These are phyloP conservation scores for Nemania sp. DNA, from an alignment of 2,329 filamentous ascomycete species.

Conservation along the genomic window DNA sequence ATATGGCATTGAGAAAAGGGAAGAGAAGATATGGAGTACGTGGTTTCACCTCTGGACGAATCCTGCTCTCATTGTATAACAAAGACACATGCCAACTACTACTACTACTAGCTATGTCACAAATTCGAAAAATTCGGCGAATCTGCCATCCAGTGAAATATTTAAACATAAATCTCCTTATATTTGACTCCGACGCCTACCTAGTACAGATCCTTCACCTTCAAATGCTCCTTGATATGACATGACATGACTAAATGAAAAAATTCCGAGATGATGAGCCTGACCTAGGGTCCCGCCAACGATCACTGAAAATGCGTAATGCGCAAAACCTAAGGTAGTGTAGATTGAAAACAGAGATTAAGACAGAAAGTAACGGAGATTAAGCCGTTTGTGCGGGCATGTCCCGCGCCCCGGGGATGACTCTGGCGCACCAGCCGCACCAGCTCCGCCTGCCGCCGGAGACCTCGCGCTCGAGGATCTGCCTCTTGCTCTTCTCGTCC, in stretches of 20 bases:
- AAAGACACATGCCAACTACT: constrained; percentile 13
- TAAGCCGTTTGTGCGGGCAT: constrained; percentile 13
- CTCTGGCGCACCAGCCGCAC: constrained; percentile 89
- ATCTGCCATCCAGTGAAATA: no score
- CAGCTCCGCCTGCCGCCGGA: constrained; percentile 72
- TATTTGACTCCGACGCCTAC: constrained; percentile 3
- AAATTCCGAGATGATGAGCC: constrained; percentile 4
- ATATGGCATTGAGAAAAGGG: no score
- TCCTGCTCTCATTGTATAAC: constrained; percentile 22
- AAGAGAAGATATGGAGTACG: neutral
- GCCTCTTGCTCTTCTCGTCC: constrained; percentile 69
- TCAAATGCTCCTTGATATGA: no score
- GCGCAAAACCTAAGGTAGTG: no score
- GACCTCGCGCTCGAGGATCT: constrained; percentile 71
- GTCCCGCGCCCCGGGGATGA: constrained; percentile 64
- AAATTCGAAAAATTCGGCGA: no score
- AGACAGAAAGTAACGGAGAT: neutral
- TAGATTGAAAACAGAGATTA: neutral
- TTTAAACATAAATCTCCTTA: no score
- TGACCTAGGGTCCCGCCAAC: neutral
- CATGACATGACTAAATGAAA: constrained; percentile 4
- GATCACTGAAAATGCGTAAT: constrained; percentile 17
- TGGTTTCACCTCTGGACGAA: constrained; percentile 1
- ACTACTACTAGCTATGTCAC: no score
- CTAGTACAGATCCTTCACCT: no score